These are phyloP conservation scores for Passalora sequoiae DNA, from an alignment of 2,329 filamentous ascomycete genomes.

Conservation along the genomic window DNA sequence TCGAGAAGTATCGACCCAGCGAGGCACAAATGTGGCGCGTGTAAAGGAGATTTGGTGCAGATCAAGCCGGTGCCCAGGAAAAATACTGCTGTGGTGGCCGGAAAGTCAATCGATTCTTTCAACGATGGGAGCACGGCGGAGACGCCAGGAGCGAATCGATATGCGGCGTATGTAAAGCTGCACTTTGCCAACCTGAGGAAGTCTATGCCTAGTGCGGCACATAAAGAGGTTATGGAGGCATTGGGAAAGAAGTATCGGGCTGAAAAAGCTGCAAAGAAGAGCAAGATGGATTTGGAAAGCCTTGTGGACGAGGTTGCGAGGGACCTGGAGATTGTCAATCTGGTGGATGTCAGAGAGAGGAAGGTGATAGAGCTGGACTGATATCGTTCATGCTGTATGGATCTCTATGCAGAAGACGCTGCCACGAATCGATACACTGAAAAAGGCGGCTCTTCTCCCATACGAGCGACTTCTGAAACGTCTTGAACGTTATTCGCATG, in stretches of 20 bases:
- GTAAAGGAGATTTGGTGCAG: slow-evolving; percentile 64
- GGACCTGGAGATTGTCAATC: slow-evolving; percentile 15
- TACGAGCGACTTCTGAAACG: too few relatives aligned
- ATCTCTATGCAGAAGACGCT: too few relatives aligned
- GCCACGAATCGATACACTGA: too few relatives aligned
- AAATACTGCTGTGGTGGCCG: slow-evolving; percentile 9
- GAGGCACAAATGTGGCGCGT: slow-evolving; percentile 71
- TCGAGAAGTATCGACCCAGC: slow-evolving; percentile 74
- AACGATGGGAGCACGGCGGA: too few relatives aligned
- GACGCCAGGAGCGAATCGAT: slow-evolving; percentile 41
- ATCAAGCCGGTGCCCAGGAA: slow-evolving; percentile 67
- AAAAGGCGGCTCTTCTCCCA: too few relatives aligned
- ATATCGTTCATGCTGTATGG: too few relatives aligned
- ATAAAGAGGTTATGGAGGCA: slow-evolving; percentile 65
- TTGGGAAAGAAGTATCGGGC: slow-evolving; percentile 60
- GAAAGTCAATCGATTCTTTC: too few relatives aligned
- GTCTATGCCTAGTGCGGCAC: slow-evolving; percentile 51
- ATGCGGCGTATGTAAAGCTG: slow-evolving; percentile 59
- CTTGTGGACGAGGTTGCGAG: slow-evolving; percentile 11
- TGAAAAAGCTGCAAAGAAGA: slow-evolving; percentile 35
- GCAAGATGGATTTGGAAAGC: background rate
- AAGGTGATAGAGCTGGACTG: slow-evolving; percentile 15
- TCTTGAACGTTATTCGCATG: too few relatives aligned
- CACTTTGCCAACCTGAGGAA: slow-evolving; percentile 59
- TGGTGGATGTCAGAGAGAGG: slow-evolving; percentile 6